phyloP scores from a whole-genome alignment of 2,329 filamentous ascomycete genomes.

The Talaromyces sp. region DNA sequence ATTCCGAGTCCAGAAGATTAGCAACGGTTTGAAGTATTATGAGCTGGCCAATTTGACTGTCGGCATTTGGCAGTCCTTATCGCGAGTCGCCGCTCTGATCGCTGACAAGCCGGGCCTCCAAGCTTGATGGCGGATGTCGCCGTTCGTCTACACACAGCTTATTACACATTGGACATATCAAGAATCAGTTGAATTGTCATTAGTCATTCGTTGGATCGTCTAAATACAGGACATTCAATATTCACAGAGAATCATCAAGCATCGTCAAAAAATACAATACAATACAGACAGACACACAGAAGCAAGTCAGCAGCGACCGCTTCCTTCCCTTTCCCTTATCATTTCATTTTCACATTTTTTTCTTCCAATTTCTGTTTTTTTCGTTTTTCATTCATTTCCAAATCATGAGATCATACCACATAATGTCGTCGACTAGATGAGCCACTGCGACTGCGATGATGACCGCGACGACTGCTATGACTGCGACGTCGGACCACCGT shows the following conservation, averaged over 20 bases:
- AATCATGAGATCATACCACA: constrained; percentile 15
- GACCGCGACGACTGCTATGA: constrained; percentile 35
- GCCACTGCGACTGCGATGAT: constrained; percentile 20
- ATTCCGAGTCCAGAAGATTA: neutral
- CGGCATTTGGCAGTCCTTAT: neutral
- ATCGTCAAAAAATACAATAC: neutral
- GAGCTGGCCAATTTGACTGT: neutral
- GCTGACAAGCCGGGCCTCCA: neutral
- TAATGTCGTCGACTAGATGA: constrained; percentile 19
- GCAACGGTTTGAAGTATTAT: neutral
- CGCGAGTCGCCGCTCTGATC: neutral
- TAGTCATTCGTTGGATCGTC: neutral
- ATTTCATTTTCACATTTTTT: constrained; percentile 2
- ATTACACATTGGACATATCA: neutral
- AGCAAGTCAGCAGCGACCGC: neutral
- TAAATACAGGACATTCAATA: constrained; percentile 12
- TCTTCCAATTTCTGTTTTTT: neutral
- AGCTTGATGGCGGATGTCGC: constrained; percentile 2
- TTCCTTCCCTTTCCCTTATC: neutral
- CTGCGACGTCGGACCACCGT: constrained; percentile 33
- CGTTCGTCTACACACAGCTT: neutral
- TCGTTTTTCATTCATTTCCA: neutral
- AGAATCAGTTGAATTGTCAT: neutral
- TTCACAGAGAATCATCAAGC: constrained; percentile 11
- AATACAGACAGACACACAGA: constrained; percentile 3